Percentiles rank a stretch among this genome's conserved stretches.
phyloP scores from a whole-genome alignment of 139 green algal genomes.

The Tetraselmis striata region DNA sequence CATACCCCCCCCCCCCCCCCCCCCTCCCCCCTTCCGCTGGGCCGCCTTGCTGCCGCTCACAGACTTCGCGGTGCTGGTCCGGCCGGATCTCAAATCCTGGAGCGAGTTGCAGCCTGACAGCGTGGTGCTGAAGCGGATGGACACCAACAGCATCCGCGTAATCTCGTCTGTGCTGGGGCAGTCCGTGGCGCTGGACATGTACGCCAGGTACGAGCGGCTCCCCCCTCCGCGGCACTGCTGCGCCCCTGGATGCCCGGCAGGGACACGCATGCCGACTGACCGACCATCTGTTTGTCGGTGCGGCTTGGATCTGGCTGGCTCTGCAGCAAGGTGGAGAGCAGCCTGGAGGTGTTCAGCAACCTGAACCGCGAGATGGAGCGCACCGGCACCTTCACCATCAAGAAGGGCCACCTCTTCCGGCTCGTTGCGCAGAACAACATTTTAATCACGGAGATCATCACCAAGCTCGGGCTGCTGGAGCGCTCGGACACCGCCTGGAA shows the following conservation, averaged over 20 bases:
- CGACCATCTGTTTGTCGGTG: too few species aligned
- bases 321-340: slow-evolving; percentile 39
- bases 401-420: slow-evolving; percentile 37
- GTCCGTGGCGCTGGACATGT: slow-evolving; percentile 54
- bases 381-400: slow-evolving; percentile 37
- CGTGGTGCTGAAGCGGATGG: slow-evolving; percentile 30
- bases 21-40: too few species aligned
- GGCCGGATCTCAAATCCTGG: slow-evolving; percentile 5
- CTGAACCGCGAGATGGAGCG: slow-evolving; percentile 52
- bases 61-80: slow-evolving; percentile 34
- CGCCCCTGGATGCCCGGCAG: too few species aligned
- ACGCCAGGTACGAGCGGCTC: slow-evolving; percentile 30
- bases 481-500: slow-evolving; percentile 58
- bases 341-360: slow-evolving; percentile 43
- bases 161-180: slow-evolving; percentile 49
- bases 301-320: not conserved
- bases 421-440: slow-evolving; percentile 59
- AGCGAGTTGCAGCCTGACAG: slow-evolving; percentile 27
- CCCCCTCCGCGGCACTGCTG: too few species aligned
- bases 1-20: too few species aligned
- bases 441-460: slow-evolving; percentile 57
- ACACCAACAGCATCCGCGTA: slow-evolving; percentile 47
- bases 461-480: slow-evolving; percentile 51
- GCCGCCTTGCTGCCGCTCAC: not conserved
- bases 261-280: too few species aligned